Base-by-base conservation (phyloP, 2,329 filamentous ascomycete genomes). In the Torrubiellomyces zombiae region DNA sequence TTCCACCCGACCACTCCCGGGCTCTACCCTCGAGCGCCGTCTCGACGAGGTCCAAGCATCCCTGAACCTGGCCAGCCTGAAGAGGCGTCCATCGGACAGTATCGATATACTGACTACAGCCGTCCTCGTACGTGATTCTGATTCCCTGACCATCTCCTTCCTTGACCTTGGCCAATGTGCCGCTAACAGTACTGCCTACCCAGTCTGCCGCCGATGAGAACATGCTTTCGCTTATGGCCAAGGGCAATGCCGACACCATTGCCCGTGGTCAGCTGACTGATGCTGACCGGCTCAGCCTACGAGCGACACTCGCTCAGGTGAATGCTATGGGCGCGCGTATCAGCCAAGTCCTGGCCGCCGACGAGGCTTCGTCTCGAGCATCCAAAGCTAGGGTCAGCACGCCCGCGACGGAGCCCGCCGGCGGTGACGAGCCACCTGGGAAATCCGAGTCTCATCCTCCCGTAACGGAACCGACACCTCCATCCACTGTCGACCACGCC, bases 31-130 rank as follows among this genome's bases (percentile, higher is more conserved):
- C 26, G 47, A 51, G 27, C 55, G 52, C 24, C 55, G 50, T n/a
- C 48, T 78, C 12, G 58, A 63, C 26, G 67, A 78, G 44, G 63
- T 75, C 40, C 73, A 78, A 41, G 63, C 70, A 21, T 73, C 71
- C 4, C 57, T 80, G 31, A 71, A 68, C 31, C 56, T 82, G 16
- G 56, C 63, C 21, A 60, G 65, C 32, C 53, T 80, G 23, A 57
- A 56, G 27, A 56, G 58, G 34, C 54, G 60, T 32, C 48, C 50
- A 26, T 56, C 60, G 14, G 53, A 66, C 24, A 53, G 56, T 16
- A 42, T 72, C 24, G 51, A 60, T 29, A 55, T 55, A 24, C 58
- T 80, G 29, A 56, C 73, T 26, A 56, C 67, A 31, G 59, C 66
- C 26, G 56, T 80, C 34, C 56, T 77, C 34, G 73, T 78, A 55